Conservation (phyloP, 352 stramenopile genomes). For the Saprolegnia diclina region DNA sequence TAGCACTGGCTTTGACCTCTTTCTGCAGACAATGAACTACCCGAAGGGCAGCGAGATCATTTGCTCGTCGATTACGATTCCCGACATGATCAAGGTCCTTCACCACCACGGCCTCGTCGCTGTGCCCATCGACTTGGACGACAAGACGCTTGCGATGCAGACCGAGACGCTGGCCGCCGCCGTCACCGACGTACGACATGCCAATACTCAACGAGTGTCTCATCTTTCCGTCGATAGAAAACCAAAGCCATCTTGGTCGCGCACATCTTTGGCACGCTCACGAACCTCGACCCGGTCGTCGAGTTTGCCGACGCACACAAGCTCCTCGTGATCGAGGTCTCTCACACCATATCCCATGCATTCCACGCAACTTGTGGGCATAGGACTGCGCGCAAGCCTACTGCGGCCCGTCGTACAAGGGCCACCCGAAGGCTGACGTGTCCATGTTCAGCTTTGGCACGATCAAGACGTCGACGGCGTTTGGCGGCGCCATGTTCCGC, state of each 20-base stretch:
- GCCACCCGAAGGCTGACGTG: slow-evolving; percentile 53
- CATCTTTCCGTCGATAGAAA: slow-evolving; percentile 35
- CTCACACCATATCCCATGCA: not conserved
- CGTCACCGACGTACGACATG: slow-evolving; percentile 37
- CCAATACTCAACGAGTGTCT: not conserved
- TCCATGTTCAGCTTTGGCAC: slow-evolving; percentile 86
- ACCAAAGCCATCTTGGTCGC: slow-evolving; percentile 65
- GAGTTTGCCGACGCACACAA: slow-evolving; percentile 46
- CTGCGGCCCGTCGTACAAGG: slow-evolving; percentile 53
- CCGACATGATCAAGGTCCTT: slow-evolving; percentile 79
- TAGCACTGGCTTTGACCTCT: slow-evolving; percentile 76
- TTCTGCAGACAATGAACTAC: slow-evolving; percentile 71
- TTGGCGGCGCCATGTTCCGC: slow-evolving; percentile 60
- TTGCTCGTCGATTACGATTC: slow-evolving; percentile 79
- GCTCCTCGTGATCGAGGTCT: slow-evolving; percentile 57
- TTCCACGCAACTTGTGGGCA: not conserved
- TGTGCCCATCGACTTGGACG: slow-evolving; percentile 62
- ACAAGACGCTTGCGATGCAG: slow-evolving; percentile 56
- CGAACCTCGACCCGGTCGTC: slow-evolving; percentile 46
- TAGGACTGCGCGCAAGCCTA: slow-evolving; percentile 76
- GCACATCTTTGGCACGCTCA: slow-evolving; percentile 71
- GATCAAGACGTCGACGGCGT: slow-evolving; percentile 81
- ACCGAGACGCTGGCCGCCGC: slow-evolving; percentile 39
- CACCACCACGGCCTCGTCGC: slow-evolving; percentile 68
- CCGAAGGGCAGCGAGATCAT: slow-evolving; percentile 61